These are phyloP conservation scores for Penicillium verrucosum DNA, from an alignment of 2,329 filamentous ascomycete genomes.

Conservation along the genomic window DNA sequence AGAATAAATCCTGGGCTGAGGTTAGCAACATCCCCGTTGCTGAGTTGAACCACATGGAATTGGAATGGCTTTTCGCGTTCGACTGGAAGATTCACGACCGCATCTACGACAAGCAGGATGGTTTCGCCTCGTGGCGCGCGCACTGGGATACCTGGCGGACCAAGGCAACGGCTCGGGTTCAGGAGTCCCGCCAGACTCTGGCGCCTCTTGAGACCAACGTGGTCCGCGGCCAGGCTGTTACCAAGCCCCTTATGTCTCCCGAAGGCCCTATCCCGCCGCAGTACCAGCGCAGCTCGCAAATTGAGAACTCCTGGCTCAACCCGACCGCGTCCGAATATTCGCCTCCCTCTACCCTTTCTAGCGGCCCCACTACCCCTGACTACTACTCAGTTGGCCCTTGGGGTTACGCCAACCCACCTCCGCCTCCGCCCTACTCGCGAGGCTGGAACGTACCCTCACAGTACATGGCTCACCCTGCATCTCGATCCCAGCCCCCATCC, in stretches of 20 bases:
- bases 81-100: slow-evolving; percentile 85
- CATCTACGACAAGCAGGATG: slow-evolving; percentile 68
- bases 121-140: slow-evolving; percentile 62
- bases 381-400: slow-evolving; percentile 46
- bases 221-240: slow-evolving; percentile 47
- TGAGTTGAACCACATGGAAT: slow-evolving; percentile 81
- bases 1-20: slow-evolving; percentile 95
- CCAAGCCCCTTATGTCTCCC: slow-evolving; percentile 50
- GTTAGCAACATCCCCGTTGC: slow-evolving; percentile 83
- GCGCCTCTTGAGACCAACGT: slow-evolving; percentile 65
- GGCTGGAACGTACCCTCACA: slow-evolving; percentile 39
- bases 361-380: slow-evolving; percentile 47
- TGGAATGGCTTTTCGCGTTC: slow-evolving; percentile 81
- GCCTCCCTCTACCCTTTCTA: slow-evolving; percentile 49
- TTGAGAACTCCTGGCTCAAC: slow-evolving; percentile 53
- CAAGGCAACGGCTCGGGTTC: slow-evolving; percentile 48
- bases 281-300: slow-evolving; percentile 46
- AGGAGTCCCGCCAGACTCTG: slow-evolving; percentile 49
- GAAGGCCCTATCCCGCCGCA: slow-evolving; percentile 50
- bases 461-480: slow-evolving; percentile 35
- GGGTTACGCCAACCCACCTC: slow-evolving; percentile 43
- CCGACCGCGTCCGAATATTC: slow-evolving; percentile 50
- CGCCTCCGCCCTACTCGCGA: slow-evolving; percentile 42
- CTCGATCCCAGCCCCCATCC: slow-evolving; percentile 46
- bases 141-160: slow-evolving; percentile 65